A percentile compares a stretch with the other conserved stretches of the same genome.
Conservation (phyloP, 306 rosid species). For the Pyrus betulifolia region DNA sequence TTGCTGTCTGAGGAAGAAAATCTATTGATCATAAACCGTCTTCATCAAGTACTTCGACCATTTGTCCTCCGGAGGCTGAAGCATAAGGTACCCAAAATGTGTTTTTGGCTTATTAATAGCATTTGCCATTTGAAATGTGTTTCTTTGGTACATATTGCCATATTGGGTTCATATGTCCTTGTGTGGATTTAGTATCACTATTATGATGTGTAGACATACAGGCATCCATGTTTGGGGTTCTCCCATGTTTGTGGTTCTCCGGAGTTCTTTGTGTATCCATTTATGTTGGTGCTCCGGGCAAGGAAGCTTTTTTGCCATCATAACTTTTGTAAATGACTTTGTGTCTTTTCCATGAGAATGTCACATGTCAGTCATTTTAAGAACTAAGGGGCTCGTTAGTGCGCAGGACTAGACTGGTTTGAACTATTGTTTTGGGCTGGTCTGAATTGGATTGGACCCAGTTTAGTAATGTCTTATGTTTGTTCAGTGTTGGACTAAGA, state of each 20-base stretch:
- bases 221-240: neutral
- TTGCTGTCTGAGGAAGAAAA: slow-evolving; percentile 97
- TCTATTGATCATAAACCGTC: slow-evolving; percentile 96
- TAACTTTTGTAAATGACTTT: neutral
- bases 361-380: neutral
- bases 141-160: neutral
- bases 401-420: neutral
- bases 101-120: slow-evolving; percentile 4
- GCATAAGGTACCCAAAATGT: slow-evolving; percentile 67
- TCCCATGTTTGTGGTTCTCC: neutral
- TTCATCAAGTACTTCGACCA: slow-evolving; percentile 98
- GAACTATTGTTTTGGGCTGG: neutral
- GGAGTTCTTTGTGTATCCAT: neutral
- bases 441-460: neutral
- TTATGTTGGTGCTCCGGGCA: neutral
- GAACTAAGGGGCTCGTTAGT: neutral
- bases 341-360: neutral
- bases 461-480: neutral
- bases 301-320: neutral
- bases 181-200: neutral
- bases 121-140: neutral
- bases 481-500: neutral
- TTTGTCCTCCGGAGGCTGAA: slow-evolving; percentile 98
- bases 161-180: neutral
- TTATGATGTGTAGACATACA: neutral